phyloP scores from a whole-genome alignment of 148 eudicot species.

The Arbutus unedo region DNA sequence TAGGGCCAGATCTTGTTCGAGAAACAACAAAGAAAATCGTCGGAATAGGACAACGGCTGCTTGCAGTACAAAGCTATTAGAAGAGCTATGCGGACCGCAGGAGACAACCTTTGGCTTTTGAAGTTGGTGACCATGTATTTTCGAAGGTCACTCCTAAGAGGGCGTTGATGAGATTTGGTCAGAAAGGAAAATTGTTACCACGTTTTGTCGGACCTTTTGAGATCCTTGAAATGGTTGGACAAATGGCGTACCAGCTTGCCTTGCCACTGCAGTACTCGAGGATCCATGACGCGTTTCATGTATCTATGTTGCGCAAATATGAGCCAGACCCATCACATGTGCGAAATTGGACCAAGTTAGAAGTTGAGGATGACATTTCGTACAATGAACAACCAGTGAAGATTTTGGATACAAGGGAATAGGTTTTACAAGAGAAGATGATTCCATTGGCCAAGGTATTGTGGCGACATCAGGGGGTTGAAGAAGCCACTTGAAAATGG shows the following conservation, averaged over 20 bases:
- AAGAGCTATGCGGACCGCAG: not conserved
- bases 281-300: not conserved
- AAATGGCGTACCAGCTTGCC: not conserved
- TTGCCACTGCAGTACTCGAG: not conserved
- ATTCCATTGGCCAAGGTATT: too few relatives aligned
- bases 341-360: not conserved
- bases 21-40: not conserved
- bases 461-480: too few relatives aligned
- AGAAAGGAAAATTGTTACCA: not conserved
- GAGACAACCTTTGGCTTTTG: not conserved
- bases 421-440: not conserved
- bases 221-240: not conserved
- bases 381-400: conserved; percentile 6
- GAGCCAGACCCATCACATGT: not conserved
- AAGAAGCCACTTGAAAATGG: not conserved
- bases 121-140: not conserved
- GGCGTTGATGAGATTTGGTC: not conserved
- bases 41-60: not conserved
- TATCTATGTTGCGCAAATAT: not conserved
- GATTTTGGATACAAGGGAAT: not conserved
- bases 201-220: not conserved
- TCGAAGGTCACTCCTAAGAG: not conserved
- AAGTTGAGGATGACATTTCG: not conserved
- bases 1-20: not conserved
- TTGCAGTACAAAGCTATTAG: not conserved